phyloP scores from a whole-genome alignment of 2,329 filamentous ascomycete species.

The Stagonosporopsis chrysanthemi region DNA sequence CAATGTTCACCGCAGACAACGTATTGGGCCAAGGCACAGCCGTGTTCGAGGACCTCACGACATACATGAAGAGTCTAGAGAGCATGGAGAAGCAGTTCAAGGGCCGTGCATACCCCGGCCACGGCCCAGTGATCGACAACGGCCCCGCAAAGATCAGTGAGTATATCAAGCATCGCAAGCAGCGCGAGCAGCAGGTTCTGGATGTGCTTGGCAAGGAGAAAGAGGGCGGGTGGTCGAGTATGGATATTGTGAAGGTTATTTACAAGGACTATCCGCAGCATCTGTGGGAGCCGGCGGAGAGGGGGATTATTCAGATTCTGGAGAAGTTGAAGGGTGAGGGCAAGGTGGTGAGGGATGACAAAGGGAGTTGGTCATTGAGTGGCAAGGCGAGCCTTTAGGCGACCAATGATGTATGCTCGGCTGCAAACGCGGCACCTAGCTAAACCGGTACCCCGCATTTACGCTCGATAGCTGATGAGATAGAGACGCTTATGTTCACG shows the following conservation, averaged over 20 bases:
- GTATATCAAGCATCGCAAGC: conserved; percentile 82
- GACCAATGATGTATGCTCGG: conserved; percentile 19
- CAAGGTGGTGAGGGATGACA: conserved; percentile 59
- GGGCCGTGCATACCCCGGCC: conserved; percentile 83
- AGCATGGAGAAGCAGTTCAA: conserved; percentile 71
- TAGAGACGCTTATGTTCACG: no score
- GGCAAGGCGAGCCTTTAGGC: conserved; percentile 43
- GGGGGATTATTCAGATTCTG: conserved; percentile 79
- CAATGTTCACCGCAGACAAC: conserved; percentile 89
- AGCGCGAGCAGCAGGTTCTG: conserved; percentile 68
- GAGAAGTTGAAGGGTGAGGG: conserved; percentile 79
- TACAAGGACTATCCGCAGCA: conserved; percentile 80
- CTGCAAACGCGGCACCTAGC: neutral
- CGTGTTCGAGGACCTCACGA: conserved; percentile 78
- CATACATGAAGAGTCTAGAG: conserved; percentile 73
- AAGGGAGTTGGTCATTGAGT: conserved; percentile 46
- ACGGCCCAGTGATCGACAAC: conserved; percentile 80
- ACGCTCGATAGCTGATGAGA: no score
- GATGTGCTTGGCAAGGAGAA: conserved; percentile 46
- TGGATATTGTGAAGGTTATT: conserved; percentile 87
- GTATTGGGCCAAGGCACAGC: conserved; percentile 86
- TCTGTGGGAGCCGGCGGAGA: conserved; percentile 77
- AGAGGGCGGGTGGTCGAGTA: conserved; percentile 66
- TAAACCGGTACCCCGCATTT: neutral
- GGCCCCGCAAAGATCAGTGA: conserved; percentile 76